Base-by-base conservation (phyloP, 2,329 filamentous ascomycete genomes). In the Ascochyta lentis region DNA sequence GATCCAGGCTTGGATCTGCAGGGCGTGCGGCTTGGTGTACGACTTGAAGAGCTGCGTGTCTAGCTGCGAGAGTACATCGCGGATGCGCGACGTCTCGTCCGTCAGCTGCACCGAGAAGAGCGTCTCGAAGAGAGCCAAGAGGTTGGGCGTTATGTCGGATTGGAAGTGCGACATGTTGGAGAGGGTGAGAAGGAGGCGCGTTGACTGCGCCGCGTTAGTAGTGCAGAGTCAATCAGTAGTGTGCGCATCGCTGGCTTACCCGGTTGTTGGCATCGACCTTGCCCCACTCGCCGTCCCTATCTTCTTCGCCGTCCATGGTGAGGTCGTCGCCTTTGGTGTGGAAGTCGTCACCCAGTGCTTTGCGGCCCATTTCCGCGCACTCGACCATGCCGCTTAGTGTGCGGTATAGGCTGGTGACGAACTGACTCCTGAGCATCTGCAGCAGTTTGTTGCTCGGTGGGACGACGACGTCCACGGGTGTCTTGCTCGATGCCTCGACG, bases 381-480 rank as follows among this genome's bases (percentile, higher is more conserved):
- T 98, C 95, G 1, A 99, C 92, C 87, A 99, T 94, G 22, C 94
- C 95, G 67, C 91, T 96, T 34, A 99, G 79, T 6, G 92, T 92
- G 74, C 96, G 96, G 77, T 98, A 98, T 39, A 99, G 79, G 54
- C 93, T 96, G 6, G 89, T 92, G 15, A 96, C 92, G 70, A 99
- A 99, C 70, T 96, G 92, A 61, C 88, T 89, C 61, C 93, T 86
- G 15, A 98, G 92, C 85, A 93, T 92, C 73, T 96, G 91, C 39
- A 98, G 80, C 39, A 97, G 80, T 75, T 98, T 99, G 7, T 89
- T 83, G 33, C 92, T 89, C 5, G 95, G 96, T 16, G 94, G 89
- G 23, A 89, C 84, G 53, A 98, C 87, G 61, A 99, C 92, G 68
- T 95, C 89, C 12, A 91, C 86, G 5, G 88, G 84, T 8, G 89